A percentile compares a stretch with the other conserved stretches of the same genome.
These are phyloP conservation scores for Oidiodendron maius DNA, from an alignment of 495 filamentous ascomycete species.

Conservation along the genomic window DNA sequence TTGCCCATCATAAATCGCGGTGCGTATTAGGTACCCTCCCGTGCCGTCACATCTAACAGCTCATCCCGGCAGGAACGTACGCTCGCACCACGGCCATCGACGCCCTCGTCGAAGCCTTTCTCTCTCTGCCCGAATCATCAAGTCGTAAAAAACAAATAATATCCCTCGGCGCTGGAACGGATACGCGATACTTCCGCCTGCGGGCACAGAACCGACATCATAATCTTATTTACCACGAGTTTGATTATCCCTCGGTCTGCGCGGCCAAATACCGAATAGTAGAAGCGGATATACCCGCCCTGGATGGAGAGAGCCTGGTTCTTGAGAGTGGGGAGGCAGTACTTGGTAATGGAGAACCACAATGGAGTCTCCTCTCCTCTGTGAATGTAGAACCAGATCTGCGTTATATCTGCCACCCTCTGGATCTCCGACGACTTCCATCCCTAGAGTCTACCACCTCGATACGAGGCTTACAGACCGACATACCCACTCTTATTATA, in stretches of 20 bases:
- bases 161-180: constrained; percentile 89
- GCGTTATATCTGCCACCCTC: constrained; percentile 69
- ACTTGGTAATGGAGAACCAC: neutral
- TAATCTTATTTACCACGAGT: constrained; percentile 76
- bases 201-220: constrained; percentile 14
- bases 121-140: constrained; percentile 27
- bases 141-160: constrained; percentile 68
- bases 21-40: constrained; percentile 26
- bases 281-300: neutral
- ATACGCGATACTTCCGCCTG: constrained; percentile 79
- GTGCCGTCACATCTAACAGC: neutral
- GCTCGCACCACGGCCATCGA: constrained; percentile 87
- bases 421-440: constrained; percentile 68
- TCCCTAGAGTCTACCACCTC: neutral
- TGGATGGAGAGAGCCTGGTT: neutral
- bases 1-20: constrained; percentile 92
- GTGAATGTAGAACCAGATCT: constrained; percentile 23
- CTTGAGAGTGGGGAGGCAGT: neutral
- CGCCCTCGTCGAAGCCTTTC: constrained; percentile 65
- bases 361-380: constrained; percentile 12
- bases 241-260: constrained; percentile 80
- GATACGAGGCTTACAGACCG: constrained; percentile 29
- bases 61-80: constrained; percentile 66
- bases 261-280: constrained; percentile 18
- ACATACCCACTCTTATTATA: constrained; percentile 73